Evolutionary conservation across 805 yeast genomes (phyloP), one percentile per base, ranked within the genome.

Genomic region (Starmerella floricola): DNA sequence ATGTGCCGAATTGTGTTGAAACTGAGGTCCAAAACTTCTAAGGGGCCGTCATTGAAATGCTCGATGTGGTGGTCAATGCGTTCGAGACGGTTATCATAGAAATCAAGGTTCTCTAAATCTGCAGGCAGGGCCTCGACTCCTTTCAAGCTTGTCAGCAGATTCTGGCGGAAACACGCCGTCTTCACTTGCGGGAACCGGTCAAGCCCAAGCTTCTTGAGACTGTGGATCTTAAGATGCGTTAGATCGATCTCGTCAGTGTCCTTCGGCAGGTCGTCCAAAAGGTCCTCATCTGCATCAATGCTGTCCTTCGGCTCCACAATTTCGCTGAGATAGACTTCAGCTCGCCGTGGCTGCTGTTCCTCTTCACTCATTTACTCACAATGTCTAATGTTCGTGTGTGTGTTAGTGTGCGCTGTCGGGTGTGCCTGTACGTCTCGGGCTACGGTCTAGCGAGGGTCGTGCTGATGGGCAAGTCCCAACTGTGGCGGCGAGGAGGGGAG

Each of bases 1-100:
- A 88, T 82, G 58, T 79, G 81, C 54, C 80, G 78, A 56, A 88
- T 83, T 57, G 79, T 82, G 62, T 91, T 91, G 64, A 91, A 91
- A 19, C 94, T 82, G 20, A 91, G 67, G 62, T 91, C 98, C 52
- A 91, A 66, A 40, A 57, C 69, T 42, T 61, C 69, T 41, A 54
- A 40, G 8, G 36, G 47, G 38, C 86, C 62, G 30, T 73, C 71
- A 2, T 57, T 62, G 50, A 85, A 71, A 36, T 74, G 73, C 47
- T 71, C 74, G 16, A 85, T 57, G 53, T 75, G 78, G 35, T 77
- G 75, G 41, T 56, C 61, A 39, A 91, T 84, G 57, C 86, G 95
- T 50, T 78, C 76, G 54, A 91, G 80, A 53, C 94, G 67, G 62
- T 91, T 91, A 62, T 91, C 98, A 58, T 91, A 91, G 26, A 87